Conservation (phyloP, 352 stramenopile species). For the Globisporangium rhizosaccharum region DNA sequence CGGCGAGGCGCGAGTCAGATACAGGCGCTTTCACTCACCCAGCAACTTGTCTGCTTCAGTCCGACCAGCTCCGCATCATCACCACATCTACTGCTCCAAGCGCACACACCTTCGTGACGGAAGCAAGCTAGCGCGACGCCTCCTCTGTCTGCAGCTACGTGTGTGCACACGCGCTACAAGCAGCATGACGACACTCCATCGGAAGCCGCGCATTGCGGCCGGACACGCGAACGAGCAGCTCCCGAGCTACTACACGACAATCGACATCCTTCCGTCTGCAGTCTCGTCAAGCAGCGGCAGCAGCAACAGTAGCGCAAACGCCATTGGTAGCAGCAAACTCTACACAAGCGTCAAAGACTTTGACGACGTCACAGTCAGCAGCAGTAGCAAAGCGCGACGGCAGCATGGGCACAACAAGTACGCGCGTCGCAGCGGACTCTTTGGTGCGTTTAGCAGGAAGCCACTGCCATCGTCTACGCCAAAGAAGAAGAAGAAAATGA, state of each 20-base stretch:
- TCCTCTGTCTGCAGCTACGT: no score
- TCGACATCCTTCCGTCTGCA: conserved; percentile 7
- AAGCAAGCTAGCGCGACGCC: no score
- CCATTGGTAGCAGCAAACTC: background rate
- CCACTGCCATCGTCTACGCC: background rate
- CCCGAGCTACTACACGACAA: conserved; percentile 8
- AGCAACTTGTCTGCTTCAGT: no score
- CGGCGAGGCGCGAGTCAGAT: no score
- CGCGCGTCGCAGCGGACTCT: conserved; percentile 3
- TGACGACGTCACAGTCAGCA: background rate
- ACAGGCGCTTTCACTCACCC: no score
- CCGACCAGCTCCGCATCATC: no score
- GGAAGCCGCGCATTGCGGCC: conserved; percentile 7
- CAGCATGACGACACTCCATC: conserved; percentile 9
- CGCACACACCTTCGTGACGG: no score
- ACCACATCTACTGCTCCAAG: no score
- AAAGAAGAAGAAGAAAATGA: conserved; percentile 10
- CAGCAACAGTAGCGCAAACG: background rate
- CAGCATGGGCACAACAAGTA: conserved; percentile 5
- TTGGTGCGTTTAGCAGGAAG: background rate
- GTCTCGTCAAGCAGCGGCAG: background rate
- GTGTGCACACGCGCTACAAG: background rate
- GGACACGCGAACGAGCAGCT: background rate
- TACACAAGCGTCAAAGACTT: background rate
- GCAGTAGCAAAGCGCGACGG: conserved; percentile 10